Evolutionary conservation across 2,329 filamentous ascomycete genomes (phyloP).

Genomic region (Rutstroemia sp.): DNA sequence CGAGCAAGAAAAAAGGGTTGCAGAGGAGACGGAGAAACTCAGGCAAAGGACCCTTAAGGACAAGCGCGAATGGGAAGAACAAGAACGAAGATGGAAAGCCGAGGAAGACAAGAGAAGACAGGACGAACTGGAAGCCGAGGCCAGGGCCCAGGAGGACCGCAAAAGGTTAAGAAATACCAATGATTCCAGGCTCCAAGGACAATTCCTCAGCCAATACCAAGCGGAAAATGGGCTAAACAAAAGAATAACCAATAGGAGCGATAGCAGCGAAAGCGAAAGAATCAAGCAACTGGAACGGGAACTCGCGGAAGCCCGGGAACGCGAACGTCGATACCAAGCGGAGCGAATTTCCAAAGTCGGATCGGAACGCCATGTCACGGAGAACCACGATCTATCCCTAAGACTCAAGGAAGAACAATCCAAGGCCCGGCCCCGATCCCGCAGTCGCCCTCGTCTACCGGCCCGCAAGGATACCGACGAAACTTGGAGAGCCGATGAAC

Average conservation of each 20-base stretch:
- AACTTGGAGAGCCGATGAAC: conserved; percentile 43
- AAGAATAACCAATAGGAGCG: conserved; percentile 20
- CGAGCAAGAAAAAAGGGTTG: conserved; percentile 61
- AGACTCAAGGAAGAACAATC: conserved; percentile 24
- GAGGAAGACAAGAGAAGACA: conserved; percentile 64
- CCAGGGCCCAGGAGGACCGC: conserved; percentile 59
- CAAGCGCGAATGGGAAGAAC: conserved; percentile 68
- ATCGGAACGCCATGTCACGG: conserved; percentile 19
- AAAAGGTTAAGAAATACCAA: conserved; percentile 50
- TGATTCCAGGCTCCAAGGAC: conserved; percentile 67
- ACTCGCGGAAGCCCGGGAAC: conserved; percentile 58
- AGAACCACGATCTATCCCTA: conserved; percentile 25
- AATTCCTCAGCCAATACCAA: conserved; percentile 82
- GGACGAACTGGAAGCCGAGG: conserved; percentile 69
- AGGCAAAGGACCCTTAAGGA: conserved; percentile 57
- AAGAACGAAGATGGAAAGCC: conserved; percentile 68
- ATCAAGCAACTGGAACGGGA: conserved; percentile 75
- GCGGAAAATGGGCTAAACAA: conserved; percentile 50
- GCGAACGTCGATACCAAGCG: conserved; percentile 56
- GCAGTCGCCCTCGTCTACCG: conserved; percentile 23
- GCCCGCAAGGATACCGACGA: conserved; percentile 32
- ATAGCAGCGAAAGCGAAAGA: conserved; percentile 51
- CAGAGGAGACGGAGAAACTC: conserved; percentile 53
- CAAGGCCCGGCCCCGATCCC: conserved; percentile 20
- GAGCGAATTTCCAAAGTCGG: conserved; percentile 46